Evolutionary conservation across 2,329 filamentous ascomycete genomes (phyloP), one percentile per base, ranked within the genome.

Genomic region (Cladosporium oxysporum): DNA sequence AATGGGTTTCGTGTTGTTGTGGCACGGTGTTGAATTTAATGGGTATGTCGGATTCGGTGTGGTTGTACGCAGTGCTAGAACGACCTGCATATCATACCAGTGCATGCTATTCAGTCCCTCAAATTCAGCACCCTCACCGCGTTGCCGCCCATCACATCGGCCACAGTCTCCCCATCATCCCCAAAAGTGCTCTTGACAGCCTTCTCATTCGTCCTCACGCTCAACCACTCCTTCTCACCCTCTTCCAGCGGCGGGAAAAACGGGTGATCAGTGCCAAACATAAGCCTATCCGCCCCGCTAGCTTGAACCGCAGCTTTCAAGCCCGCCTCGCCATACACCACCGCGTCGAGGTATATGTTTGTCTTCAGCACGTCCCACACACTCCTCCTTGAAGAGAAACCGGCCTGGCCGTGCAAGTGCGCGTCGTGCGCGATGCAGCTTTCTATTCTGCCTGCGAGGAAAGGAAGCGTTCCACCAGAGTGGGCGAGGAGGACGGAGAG

Each of bases 291-390:
- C 0, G 83, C 82, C 0, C 90, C 90, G 10, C 79, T 85, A 0
- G 89, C 89, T 26, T 88, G 85, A 2, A 91, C 83, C 0, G 91
- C 91, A 1, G 90, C 90, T 71, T 85, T 88, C 65, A 93, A 76
- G 0, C 90, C 91, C 11, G 91, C 87, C 57, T 90, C 87, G 0
- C 89, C 91, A 77, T 95, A 93, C 7, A 96, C 86, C 16, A 96
- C 93, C 0, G 92, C 92, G 78, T 97, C 93, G 1, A 97, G 84
- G 75, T 93, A 95, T 55, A 97, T 86, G 79, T 97, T 95, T 69
- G 87, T 88, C 73, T 85, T 86, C 69, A 90, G 69, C 3, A 90
- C 80, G 71, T 89, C 87, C 88, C 87, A 90, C 0, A 90, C 77
- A 64, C 82, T 83, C 64, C 84, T 80, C 83, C 80, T 83, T 78